Conservation (phyloP, 768 basidiomycete genomes). For the Amanita molliuscula region DNA sequence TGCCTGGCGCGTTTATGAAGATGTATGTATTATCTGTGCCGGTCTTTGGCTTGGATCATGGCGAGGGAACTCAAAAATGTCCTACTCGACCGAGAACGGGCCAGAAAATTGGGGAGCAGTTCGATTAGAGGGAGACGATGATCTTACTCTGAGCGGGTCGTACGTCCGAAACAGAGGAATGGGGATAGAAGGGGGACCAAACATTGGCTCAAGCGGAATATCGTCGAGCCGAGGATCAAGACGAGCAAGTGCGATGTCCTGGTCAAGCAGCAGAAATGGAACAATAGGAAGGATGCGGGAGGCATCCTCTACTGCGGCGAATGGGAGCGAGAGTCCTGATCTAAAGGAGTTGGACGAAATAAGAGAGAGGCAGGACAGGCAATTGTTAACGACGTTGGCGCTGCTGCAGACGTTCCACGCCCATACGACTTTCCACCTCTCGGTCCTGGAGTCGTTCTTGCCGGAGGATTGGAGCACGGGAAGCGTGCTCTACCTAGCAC, state of each 20-base stretch:
- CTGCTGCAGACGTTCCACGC: constrained; percentile 62
- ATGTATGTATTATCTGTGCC: constrained; percentile 74
- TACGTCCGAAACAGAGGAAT: constrained; percentile 52
- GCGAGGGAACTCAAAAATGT: constrained; percentile 37
- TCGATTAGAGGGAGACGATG: constrained; percentile 58
- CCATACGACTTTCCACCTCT: constrained; percentile 48
- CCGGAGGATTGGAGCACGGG: constrained; percentile 11
- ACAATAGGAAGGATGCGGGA: constrained; percentile 21
- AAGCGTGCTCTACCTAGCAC: constrained; percentile 34
- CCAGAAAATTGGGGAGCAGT: constrained; percentile 47
- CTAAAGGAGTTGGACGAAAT: constrained; percentile 13
- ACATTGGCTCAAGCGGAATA: constrained; percentile 15
- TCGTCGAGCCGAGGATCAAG: constrained; percentile 27
- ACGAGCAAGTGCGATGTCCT: constrained; percentile 41
- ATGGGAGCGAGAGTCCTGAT: constrained; percentile 9
- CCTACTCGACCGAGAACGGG: constrained; percentile 39
- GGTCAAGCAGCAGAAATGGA: constrained; percentile 26
- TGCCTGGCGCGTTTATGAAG: constrained; percentile 76
- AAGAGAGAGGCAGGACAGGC: constrained; percentile 19
- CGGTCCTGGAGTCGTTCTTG: constrained; percentile 29
- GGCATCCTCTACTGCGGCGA: constrained; percentile 18
- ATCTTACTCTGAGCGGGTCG: constrained; percentile 28
- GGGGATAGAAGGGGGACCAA: constrained; percentile 62
- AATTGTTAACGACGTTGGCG: constrained; percentile 40
- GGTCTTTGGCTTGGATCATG: constrained; percentile 72